Evolutionary conservation across 164 flowering plant genomes (phyloP).

Genomic region (Akebia trifoliata): DNA sequence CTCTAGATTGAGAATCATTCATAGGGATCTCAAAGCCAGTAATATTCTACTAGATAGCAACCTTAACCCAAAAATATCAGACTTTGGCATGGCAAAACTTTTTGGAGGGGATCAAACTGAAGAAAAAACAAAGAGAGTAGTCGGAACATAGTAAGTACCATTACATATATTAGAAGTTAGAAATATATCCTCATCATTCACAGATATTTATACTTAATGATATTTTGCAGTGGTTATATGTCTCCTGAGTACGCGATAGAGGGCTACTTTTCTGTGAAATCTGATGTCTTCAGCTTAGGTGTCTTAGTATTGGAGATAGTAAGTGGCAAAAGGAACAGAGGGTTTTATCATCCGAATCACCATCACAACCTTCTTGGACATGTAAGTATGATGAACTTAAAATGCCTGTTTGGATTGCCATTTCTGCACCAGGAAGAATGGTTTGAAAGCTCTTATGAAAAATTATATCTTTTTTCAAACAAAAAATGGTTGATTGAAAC

Average conservation of each 20-base stretch:
- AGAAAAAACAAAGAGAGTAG: not conserved
- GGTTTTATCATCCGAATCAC: not conserved
- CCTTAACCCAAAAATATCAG: slow-evolving; percentile 5
- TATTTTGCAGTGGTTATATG: slow-evolving; percentile 7
- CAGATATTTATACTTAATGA: not conserved
- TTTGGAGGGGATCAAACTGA: slow-evolving; percentile 3
- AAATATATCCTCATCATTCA: not conserved
- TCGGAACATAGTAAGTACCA: slow-evolving; percentile 8
- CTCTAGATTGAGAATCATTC: slow-evolving; percentile 5
- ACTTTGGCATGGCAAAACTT: not conserved
- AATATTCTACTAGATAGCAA: not conserved
- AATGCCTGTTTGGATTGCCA: no score
- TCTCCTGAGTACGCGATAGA: slow-evolving; percentile 7
- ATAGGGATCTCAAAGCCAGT: slow-evolving; percentile 5
- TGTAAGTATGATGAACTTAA: not conserved
- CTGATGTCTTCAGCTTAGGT: slow-evolving; percentile 4
- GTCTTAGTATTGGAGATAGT: slow-evolving; percentile 3
- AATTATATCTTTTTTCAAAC: not conserved
- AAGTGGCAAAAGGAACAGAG: slow-evolving; percentile 2
- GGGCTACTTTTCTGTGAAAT: not conserved
- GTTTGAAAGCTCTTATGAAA: no score
- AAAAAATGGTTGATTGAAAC: no score
- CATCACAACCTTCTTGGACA: slow-evolving; percentile 1
- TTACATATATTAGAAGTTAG: no score
- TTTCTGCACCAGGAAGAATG: no score